Conservation (phyloP, 768 basidiomycete genomes). For the Amyloporia xantha region DNA sequence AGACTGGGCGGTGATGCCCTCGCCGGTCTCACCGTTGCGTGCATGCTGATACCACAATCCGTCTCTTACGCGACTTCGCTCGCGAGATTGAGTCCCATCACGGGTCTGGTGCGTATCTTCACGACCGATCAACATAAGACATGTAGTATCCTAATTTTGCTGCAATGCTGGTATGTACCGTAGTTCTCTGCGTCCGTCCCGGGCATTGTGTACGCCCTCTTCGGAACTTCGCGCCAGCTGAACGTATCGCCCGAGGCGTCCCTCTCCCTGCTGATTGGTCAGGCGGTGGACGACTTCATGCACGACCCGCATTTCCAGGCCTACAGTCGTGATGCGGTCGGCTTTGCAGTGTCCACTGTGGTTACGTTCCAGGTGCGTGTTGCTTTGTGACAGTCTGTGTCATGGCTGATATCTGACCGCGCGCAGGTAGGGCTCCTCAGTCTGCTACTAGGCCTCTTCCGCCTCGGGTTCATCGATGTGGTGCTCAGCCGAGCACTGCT, state of each 20-base stretch:
- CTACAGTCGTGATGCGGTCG: conserved; percentile 44
- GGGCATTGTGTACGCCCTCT: conserved; percentile 81
- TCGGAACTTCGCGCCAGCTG: conserved; percentile 78
- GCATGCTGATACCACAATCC: conserved; percentile 79
- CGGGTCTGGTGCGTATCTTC: conserved; percentile 64
- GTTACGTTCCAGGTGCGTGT: conserved; percentile 72
- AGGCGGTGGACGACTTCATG: conserved; percentile 69
- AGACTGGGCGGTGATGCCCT: conserved; percentile 69
- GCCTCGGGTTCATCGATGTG: conserved; percentile 90
- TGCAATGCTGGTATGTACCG: background rate
- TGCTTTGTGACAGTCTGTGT: background rate
- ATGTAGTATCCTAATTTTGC: background rate
- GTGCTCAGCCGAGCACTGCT: conserved; percentile 85
- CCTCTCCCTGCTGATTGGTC: conserved; percentile 79
- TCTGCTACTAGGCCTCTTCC: conserved; percentile 78
- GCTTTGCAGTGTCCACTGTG: conserved; percentile 66
- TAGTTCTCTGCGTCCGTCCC: conserved; percentile 85
- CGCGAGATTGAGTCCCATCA: conserved; percentile 76
- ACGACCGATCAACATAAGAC: too few species aligned
- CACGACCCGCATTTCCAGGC: conserved; percentile 24
- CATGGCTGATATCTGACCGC: background rate
- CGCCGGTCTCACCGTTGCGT: conserved; percentile 83
- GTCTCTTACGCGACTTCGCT: conserved; percentile 89
- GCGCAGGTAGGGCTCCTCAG: conserved; percentile 75
- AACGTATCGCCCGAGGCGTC: conserved; percentile 89